Evolutionary conservation across 2,329 filamentous ascomycete genomes (phyloP).

Genomic region (Diaporthe sp.): DNA sequence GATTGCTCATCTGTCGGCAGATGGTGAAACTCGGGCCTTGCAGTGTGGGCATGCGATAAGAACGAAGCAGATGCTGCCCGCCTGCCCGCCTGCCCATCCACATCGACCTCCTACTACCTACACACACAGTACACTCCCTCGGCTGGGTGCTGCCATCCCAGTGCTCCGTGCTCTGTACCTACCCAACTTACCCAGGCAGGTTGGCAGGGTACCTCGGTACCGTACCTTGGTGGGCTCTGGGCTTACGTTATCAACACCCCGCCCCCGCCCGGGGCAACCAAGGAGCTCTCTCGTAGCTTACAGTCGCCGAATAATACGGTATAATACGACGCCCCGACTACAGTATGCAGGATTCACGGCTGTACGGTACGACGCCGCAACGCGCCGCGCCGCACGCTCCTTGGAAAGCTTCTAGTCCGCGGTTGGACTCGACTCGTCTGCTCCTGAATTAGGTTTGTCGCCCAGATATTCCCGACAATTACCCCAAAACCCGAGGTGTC

Average conservation of each 20-base stretch:
- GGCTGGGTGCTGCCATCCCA: too few relatives aligned
- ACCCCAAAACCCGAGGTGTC: constrained; percentile 26
- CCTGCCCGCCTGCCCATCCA: too few relatives aligned
- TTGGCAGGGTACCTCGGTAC: too few relatives aligned
- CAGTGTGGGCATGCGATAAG: background rate
- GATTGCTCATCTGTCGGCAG: constrained; percentile 11
- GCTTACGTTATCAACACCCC: background rate
- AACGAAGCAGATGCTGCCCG: too few relatives aligned
- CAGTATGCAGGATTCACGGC: constrained; percentile 4
- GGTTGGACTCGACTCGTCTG: constrained; percentile 13
- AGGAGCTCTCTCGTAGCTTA: background rate
- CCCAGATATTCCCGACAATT: constrained; percentile 17
- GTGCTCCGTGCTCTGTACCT: too few relatives aligned
- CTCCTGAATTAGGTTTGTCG: constrained; percentile 17
- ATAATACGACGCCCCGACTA: constrained; percentile 14
- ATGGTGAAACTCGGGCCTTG: background rate
- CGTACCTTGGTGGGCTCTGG: too few relatives aligned
- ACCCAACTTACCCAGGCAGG: too few relatives aligned
- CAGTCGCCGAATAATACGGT: background rate
- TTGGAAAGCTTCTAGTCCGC: constrained; percentile 5
- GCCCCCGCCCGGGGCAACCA: background rate
- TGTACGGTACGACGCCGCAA: background rate
- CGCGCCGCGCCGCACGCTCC: background rate
- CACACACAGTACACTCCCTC: too few relatives aligned
- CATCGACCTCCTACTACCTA: too few relatives aligned